phyloP scores from a whole-genome alignment of 2,329 filamentous ascomycete species.

The Colletotrichum echinochloae region DNA sequence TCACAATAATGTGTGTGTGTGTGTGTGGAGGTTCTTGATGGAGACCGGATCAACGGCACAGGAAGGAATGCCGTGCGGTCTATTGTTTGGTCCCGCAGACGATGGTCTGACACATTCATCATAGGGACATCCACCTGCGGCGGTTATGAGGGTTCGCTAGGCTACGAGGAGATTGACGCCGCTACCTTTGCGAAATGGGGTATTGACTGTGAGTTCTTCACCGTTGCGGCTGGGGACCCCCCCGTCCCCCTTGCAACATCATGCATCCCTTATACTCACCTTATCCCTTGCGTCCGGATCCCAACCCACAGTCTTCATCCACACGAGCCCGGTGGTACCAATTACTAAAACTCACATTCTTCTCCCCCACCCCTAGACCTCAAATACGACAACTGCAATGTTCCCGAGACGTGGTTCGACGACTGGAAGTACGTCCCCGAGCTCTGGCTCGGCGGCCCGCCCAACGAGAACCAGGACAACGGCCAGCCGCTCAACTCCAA shows the following conservation, averaged over 20 bases:
- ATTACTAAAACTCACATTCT: not conserved
- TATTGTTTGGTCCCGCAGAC: slow-evolving; percentile 1
- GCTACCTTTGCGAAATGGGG: slow-evolving; percentile 68
- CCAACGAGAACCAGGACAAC: slow-evolving; percentile 43
- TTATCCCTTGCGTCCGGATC: not conserved
- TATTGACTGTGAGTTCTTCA: slow-evolving; percentile 60
- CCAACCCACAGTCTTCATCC: not conserved
- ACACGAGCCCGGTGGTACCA: not conserved
- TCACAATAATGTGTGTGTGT: not conserved
- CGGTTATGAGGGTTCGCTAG: slow-evolving; percentile 67
- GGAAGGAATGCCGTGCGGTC: not conserved
- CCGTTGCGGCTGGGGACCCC: not conserved
- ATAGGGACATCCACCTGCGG: slow-evolving; percentile 60
- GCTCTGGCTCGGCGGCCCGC: slow-evolving; percentile 47
- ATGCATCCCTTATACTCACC: not conserved
- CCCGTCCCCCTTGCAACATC: not conserved
- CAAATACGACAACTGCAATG: slow-evolving; percentile 69
- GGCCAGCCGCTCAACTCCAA: slow-evolving; percentile 45
- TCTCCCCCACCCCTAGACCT: slow-evolving; percentile 59
- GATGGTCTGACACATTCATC: not conserved
- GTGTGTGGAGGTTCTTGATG: not conserved
- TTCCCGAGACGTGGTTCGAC: slow-evolving; percentile 53
- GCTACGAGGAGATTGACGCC: slow-evolving; percentile 69
- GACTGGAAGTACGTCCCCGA: slow-evolving; percentile 48
- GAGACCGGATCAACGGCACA: not conserved